Evolutionary conservation across 2,329 filamentous ascomycete genomes (phyloP), one percentile per base, ranked within the genome.

Genomic region (Aureobasidium lini): DNA sequence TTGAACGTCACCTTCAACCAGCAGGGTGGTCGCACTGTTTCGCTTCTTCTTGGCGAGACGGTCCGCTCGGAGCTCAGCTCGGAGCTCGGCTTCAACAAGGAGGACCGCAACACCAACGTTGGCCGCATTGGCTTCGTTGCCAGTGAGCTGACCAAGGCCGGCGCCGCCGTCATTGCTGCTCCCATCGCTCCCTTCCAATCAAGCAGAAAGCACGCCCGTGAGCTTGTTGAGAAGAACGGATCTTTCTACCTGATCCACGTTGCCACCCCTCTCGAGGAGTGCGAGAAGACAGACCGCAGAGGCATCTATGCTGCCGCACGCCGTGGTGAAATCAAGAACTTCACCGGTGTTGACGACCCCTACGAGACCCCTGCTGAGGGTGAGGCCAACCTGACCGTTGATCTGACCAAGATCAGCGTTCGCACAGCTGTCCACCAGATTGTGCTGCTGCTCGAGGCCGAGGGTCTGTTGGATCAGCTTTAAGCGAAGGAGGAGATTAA

Each of bases 1-100:
- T 83, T 99, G 63, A 94, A 99, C 78, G 90, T 96, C 60, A 97
- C 93, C 0, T 85, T 99, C 64, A 97, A 97, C 83, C 93, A 99
- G 81, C 92, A 96, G 77, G 92, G 93, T 66, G 94, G 94, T 62
- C 90, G 94, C 61, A 89, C 91, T 64, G 94, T 97, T 60, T 95
- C 92, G 16, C 87, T 99, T 71, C 85, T 99, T 49, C 85, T 99
- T 61, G 94, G 94, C 69, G 94, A 99, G 78, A 97, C 90, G 6
- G 92, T 99, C 64, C 91, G 94, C 68, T 82, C 85, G 69, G 94
- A 97, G 78, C 85, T 99, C 52, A 96, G 90, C 10, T 88, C 90
- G 1, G 94, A 97, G 77, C 88, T 99, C 13, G 94, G 94, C 72
- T 99, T 97, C 85, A 91, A 86, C 76, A 85, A 86, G 64, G 87